Conservation (phyloP, 306 rosid species). For the Mimosa bimucronata region DNA sequence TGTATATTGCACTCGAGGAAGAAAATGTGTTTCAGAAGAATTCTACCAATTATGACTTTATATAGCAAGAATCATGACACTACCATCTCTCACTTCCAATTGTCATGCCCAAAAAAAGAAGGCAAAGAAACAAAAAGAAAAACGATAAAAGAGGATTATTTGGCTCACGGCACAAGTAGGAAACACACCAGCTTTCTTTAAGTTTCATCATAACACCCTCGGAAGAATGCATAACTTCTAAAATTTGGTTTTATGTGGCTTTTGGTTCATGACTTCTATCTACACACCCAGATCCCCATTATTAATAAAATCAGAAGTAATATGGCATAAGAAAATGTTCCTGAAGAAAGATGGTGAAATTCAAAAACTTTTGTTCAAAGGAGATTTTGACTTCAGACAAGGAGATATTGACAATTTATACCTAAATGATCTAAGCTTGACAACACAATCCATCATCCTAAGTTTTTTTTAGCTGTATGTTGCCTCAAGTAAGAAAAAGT, state of each 20-base stretch:
- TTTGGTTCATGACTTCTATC: not conserved
- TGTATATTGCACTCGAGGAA: not conserved
- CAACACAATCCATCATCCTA: slow-evolving; percentile 8
- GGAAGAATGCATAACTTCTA: not conserved
- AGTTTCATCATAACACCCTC: not conserved
- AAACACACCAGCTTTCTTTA: not conserved
- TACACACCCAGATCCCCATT: too few species aligned
- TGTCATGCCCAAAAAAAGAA: too few species aligned
- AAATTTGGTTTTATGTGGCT: not conserved
- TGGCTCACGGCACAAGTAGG: not conserved
- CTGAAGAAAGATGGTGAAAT: too few species aligned
- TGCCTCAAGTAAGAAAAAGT: not conserved
- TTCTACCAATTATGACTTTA: not conserved
- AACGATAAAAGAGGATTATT: not conserved
- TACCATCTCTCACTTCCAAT: not conserved
- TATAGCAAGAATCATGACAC: not conserved
- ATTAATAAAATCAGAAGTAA: too few species aligned
- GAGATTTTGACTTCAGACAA: too few species aligned
- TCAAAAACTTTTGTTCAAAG: too few species aligned
- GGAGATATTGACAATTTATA: too few species aligned
- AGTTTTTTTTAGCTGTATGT: slow-evolving; percentile 14
- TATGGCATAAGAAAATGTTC: too few species aligned
- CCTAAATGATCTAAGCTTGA: too few species aligned
- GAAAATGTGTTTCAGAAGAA: not conserved
- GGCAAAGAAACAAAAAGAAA: too few species aligned